Base-by-base conservation (phyloP, 129 eudicot species). In the Calendula officinalis region DNA sequence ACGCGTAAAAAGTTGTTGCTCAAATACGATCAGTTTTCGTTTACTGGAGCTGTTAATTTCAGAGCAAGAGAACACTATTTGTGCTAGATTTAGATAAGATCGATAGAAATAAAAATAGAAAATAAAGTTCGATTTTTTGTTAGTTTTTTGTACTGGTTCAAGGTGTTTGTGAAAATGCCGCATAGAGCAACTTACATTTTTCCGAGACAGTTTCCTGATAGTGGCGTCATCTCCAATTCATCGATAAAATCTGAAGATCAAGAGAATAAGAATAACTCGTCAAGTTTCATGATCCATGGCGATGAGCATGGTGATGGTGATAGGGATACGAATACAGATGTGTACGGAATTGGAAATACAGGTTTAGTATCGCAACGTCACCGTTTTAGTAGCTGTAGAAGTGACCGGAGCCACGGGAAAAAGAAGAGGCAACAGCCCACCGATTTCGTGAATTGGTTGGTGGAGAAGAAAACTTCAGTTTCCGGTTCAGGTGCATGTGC, bases 121-220 rank as follows among this genome's bases (percentile, higher is more conserved):
- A 9, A 46, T 12, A 34, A 15, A 34, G 17, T 55, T 35, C 1
- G 38, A 7, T 61, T 46, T 41, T 40, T 38, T 53, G 42, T 4
- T 7, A 22, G 30, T 50, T 47, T 37, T 44, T 22, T 30, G 27
- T 37, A 22, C 54, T 48, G 53, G 8, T 45, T 64, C n/a, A 8
- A 42, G 32, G 59, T 42, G 56, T 49, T 65, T 17, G 72, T 53
- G 48, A 70, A 67, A 63, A 89, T 89, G 96, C 96, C 96, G 80
- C 96, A 89, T 52, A 65, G 96, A 73, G 79, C 96, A 15, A 89
- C 96, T 22, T 89, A 89, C 76, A 72, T 89, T 47, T 89, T 89
- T 35, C 94, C 96, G 4, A 44, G 96, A 75, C 90, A 85, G 39
- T 86, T 85, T 66, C 86, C 94, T 1, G 96, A 83, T 27, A 69